These are phyloP conservation scores for Phyllosticta citrichinensis DNA, from an alignment of 2,329 filamentous ascomycete species.

Conservation along the genomic window DNA sequence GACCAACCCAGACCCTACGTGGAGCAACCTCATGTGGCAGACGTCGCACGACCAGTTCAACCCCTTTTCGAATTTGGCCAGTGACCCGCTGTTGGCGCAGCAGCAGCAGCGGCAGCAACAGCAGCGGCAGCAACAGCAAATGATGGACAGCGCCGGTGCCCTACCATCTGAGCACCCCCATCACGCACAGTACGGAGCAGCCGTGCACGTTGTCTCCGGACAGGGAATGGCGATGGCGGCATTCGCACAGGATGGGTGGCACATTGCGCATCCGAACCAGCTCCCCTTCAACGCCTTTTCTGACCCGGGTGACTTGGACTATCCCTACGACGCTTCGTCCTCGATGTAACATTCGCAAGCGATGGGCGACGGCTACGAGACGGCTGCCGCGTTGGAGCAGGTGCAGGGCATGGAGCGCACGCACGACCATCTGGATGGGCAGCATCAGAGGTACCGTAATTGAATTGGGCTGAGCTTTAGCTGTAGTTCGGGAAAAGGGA, in stretches of 20 bases:
- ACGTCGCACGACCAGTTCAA: not conserved
- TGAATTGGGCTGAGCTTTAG: not conserved
- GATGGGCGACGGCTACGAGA: not conserved
- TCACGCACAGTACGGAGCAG: not conserved
- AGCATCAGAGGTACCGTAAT: not conserved
- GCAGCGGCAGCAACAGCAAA: not conserved
- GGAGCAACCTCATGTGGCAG: not conserved
- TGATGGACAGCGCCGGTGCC: not conserved
- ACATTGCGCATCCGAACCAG: not conserved
- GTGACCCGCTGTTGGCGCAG: not conserved
- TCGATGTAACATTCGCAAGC: too few species aligned
- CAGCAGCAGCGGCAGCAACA: not conserved
- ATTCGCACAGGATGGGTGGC: not conserved
- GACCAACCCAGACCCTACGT: not conserved
- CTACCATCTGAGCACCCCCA: not conserved
- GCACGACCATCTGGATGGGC: not conserved
- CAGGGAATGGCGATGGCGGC: not conserved
- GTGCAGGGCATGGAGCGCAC: not conserved
- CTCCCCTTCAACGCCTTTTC: too few species aligned
- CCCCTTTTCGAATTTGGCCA: not conserved
- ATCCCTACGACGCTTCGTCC: too few species aligned
- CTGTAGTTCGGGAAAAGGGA: too few species aligned
- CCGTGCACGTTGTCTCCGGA: not conserved
- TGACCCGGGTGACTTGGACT: too few species aligned
- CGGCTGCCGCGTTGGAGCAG: not conserved